Percentiles rank a stretch among this genome's conserved stretches.
These are phyloP conservation scores for Stagonosporopsis cucurbitacearum DNA, from an alignment of 2,329 filamentous ascomycete genomes.

Conservation along the genomic window DNA sequence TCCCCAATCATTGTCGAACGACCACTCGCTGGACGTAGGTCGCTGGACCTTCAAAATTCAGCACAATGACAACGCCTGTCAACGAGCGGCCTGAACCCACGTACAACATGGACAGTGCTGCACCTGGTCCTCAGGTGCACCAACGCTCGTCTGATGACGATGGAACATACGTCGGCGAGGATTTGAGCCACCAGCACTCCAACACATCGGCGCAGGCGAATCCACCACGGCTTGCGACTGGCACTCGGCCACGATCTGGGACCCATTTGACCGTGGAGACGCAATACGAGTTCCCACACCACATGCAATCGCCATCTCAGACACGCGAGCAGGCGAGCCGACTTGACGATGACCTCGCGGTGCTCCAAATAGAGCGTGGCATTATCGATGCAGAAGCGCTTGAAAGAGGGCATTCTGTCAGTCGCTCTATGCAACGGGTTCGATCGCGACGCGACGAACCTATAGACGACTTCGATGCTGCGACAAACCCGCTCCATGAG, in stretches of 20 bases:
- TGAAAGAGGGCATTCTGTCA: conserved; percentile 43
- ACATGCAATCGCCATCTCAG: conserved; percentile 59
- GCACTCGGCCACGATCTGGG: conserved; percentile 35
- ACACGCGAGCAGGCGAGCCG: conserved; percentile 66
- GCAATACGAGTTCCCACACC: conserved; percentile 42
- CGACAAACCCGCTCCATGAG: conserved; percentile 73
- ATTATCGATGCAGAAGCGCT: conserved; percentile 55
- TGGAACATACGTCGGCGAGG: conserved; percentile 48
- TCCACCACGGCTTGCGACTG: conserved; percentile 16
- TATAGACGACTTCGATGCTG: conserved; percentile 70
- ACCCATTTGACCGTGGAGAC: conserved; percentile 59
- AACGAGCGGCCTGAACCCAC: conserved; percentile 46
- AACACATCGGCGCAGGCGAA: conserved; percentile 17
- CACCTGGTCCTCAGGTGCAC: conserved; percentile 20
- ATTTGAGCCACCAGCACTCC: conserved; percentile 40
- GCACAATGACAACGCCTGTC: conserved; percentile 46
- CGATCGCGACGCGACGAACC: conserved; percentile 63
- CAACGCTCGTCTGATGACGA: conserved; percentile 49
- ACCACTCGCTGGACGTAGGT: neutral
- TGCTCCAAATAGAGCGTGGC: conserved; percentile 70
- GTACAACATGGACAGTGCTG: conserved; percentile 43
- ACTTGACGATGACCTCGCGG: conserved; percentile 69
- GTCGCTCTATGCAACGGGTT: conserved; percentile 57
- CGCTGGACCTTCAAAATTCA: conserved; percentile 13
- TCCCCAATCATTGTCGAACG: neutral